These are phyloP conservation scores for Osmanthus fragrans DNA, from an alignment of 257 asterid genomes.

Conservation along the genomic window DNA sequence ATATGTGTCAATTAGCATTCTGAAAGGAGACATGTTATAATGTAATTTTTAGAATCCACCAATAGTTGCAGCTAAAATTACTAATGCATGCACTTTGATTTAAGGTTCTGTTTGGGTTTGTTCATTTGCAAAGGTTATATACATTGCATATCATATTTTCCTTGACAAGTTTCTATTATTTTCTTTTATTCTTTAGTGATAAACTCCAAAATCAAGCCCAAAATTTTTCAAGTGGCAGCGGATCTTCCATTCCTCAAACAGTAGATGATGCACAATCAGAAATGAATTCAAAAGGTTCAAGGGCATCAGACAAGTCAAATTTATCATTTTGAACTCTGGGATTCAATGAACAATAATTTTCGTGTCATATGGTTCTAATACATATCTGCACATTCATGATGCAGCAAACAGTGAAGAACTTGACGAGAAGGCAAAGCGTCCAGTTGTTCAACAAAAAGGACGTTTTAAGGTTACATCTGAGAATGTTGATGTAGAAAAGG, in stretches of 20 bases:
- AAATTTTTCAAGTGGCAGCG: conserved; percentile 35
- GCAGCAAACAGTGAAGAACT: conserved; percentile 52
- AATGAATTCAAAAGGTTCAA: conserved; percentile 39
- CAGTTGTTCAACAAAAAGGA: conserved; percentile 70
- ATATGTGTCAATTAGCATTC: not conserved
- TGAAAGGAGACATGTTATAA: not conserved
- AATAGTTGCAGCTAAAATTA: not conserved
- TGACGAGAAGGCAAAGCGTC: conserved; percentile 59
- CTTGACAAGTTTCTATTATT: not conserved
- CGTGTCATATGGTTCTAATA: conserved; percentile 4
- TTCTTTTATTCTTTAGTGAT: conserved; percentile 30
- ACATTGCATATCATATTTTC: conserved; percentile 2
- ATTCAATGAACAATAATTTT: not conserved
- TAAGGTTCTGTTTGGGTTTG: conserved; percentile 2
- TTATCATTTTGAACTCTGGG: not conserved
- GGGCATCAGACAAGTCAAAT: conserved; percentile 41
- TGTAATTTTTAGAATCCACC: not conserved
- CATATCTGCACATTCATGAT: conserved; percentile 1
- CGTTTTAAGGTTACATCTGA: conserved; percentile 78
- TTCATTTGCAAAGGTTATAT: not conserved
- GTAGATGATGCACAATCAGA: conserved; percentile 39
- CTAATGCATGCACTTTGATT: not conserved
- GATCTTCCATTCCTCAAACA: conserved; percentile 26
- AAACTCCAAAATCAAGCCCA: conserved; percentile 32
- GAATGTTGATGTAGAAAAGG: conserved; percentile 60